phyloP scores from a whole-genome alignment of 1,284 basidiomycete genomes.

The Meripilus lineatus region DNA sequence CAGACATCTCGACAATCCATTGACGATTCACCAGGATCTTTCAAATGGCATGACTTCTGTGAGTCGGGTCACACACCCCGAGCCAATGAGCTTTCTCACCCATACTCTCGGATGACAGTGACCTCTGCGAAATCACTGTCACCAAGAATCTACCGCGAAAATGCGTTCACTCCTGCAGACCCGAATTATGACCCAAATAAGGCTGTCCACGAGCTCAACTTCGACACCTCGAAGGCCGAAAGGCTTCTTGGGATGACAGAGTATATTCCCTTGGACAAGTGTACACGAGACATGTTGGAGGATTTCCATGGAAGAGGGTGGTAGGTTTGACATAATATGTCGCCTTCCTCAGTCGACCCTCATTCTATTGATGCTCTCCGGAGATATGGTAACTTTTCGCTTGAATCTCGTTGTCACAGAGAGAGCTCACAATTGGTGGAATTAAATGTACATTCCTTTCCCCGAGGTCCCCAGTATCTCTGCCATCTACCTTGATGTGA shows the following conservation, averaged over 20 bases:
- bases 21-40: conserved; percentile 23
- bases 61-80: neutral
- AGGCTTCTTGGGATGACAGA: conserved; percentile 1
- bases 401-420: no score
- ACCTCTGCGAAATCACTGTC: neutral
- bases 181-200: neutral
- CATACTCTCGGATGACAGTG: conserved; percentile 1
- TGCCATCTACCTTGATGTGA: no score
- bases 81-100: neutral
- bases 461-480: no score
- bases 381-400: no score
- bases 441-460: no score
- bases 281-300: conserved; percentile 7
- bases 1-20: neutral
- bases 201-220: neutral
- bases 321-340: no score
- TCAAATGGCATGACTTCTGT: conserved; percentile 30
- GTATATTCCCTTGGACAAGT: conserved; percentile 9
- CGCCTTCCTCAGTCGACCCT: no score
- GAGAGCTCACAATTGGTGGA: no score
- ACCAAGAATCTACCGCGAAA: conserved; percentile 8
- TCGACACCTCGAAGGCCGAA: conserved; percentile 10
- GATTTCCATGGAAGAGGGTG: conserved; percentile 11
- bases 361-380: no score
- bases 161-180: conserved; percentile 3